Percentiles rank a stretch among this genome's conserved stretches.
Evolutionary conservation across 495 filamentous ascomycete genomes (phyloP).

Genomic region (Penicillium manginii): DNA sequence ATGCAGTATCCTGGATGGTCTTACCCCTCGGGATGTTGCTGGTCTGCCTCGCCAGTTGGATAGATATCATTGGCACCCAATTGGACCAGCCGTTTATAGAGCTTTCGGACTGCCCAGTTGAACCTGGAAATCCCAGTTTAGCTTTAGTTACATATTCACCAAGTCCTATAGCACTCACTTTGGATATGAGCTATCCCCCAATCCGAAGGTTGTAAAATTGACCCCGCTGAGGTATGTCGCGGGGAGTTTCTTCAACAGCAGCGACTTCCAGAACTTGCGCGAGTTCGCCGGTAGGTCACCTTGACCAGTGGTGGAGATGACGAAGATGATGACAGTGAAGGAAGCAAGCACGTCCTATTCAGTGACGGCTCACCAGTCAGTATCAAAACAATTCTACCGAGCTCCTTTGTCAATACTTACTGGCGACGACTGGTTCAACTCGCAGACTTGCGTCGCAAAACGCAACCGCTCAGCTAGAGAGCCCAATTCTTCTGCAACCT

Average conservation of each 20-base stretch:
- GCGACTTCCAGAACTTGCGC: conserved; percentile 78
- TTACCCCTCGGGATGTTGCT: conserved; percentile 90
- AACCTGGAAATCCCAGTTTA: conserved; percentile 60
- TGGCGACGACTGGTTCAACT: conserved; percentile 75
- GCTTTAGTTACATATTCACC: not conserved
- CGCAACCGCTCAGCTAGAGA: conserved; percentile 71
- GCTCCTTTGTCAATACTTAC: conserved; percentile 50
- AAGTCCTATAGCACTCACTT: conserved; percentile 55
- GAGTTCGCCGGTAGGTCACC: conserved; percentile 87
- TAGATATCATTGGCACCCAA: conserved; percentile 81
- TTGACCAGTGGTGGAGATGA: conserved; percentile 91
- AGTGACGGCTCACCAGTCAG: not conserved
- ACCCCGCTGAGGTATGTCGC: conserved; percentile 67
- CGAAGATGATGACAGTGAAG: conserved; percentile 71
- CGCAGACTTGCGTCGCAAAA: conserved; percentile 72
- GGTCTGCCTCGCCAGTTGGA: conserved; percentile 83
- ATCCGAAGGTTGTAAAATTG: conserved; percentile 81
- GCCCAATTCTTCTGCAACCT: conserved; percentile 83
- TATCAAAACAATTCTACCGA: not conserved
- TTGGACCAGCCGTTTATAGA: conserved; percentile 83
- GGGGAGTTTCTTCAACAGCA: conserved; percentile 77
- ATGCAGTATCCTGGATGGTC: conserved; percentile 21
- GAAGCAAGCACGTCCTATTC: conserved; percentile 49
- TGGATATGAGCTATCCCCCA: conserved; percentile 92
- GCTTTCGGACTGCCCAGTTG: conserved; percentile 89